Base-by-base conservation (phyloP, 805 yeast genomes). In the Metschnikowia lachancei region DNA sequence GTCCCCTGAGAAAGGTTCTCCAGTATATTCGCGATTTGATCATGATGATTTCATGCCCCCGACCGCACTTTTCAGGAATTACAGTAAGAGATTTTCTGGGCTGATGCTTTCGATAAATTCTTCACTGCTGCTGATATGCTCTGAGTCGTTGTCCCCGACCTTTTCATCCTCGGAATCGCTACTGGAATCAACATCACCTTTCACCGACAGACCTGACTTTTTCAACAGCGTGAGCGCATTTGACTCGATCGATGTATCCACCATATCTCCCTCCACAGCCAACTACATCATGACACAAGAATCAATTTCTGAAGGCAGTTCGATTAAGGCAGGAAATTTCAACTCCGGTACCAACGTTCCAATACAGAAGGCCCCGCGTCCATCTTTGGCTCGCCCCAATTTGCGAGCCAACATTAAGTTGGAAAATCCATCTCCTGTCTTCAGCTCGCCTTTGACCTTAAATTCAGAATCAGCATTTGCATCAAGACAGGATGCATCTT, bases 361-460 rank as follows among this genome's bases (percentile, higher is more conserved):
- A 32, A 13, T 14, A 6, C 38, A 22, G 16, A 41, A 26, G 33
- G 18, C 26, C 2, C 2, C 36, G 6, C 41, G 53, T 32, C 49
- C 39, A 18, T 20, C 43, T 11, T 43, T 44, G 19, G 30, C 47
- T 5, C 39, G 56, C 7, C 49, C 52, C n/a, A 37, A 28, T 28
- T 22, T 43, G n/a, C 53, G 53, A 8, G 36, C 45, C 1, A 22
- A 29, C 20, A 7, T 39, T 11, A 41, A 43, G 18, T 47, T 39
- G 43, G 49, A 49, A 24, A 41, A 41, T 24, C 55, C 70, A 33
- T 63, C 72, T 0, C 73, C 72, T 14, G 52, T 60, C 14, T 56
- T 64, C 19, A 60, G 67, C 51, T 67, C 73, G 13, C 75, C 76
- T 12, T 55, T 69, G 28, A 59, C 67, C n/a, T 16, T 32, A 14